Evolutionary conservation across 441 rosid genomes (phyloP).

Genomic region (Monsonia emarginata): DNA sequence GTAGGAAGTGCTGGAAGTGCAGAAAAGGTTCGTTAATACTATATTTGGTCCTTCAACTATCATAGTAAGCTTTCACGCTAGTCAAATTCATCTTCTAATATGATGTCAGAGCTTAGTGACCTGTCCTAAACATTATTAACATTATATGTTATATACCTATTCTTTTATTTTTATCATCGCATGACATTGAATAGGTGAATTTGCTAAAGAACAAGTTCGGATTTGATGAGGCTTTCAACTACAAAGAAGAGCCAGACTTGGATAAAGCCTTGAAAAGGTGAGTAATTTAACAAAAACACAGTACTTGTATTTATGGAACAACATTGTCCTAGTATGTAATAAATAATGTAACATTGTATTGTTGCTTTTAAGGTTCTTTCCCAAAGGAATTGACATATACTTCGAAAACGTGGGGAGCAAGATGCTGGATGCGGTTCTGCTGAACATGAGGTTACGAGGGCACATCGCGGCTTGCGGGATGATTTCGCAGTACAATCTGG

Average conservation of each 20-base stretch:
- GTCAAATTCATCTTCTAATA: too few species aligned
- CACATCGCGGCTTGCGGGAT: constrained; percentile 51
- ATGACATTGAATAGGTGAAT: constrained; percentile 25
- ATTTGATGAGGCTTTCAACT: constrained; percentile 39
- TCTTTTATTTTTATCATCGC: neutral
- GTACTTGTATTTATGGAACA: neutral
- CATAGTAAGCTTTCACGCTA: too few species aligned
- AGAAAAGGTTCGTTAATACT: constrained; percentile 29
- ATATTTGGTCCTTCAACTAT: too few species aligned
- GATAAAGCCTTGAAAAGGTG: constrained; percentile 37
- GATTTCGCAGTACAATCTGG: constrained; percentile 51
- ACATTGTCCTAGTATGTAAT: too few species aligned
- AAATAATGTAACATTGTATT: too few species aligned
- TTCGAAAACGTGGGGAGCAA: constrained; percentile 44
- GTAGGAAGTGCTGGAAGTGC: constrained; percentile 47
- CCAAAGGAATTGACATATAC: constrained; percentile 48
- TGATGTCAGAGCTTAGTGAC: too few species aligned
- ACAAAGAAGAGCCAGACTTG: constrained; percentile 35
- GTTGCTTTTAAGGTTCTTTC: constrained; percentile 38
- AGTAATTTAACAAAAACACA: too few species aligned
- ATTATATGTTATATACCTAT: too few species aligned
- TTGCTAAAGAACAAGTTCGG: constrained; percentile 36
- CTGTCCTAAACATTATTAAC: too few species aligned
- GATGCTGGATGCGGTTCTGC: constrained; percentile 40
- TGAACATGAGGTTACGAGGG: constrained; percentile 32